A percentile compares a stretch with the other conserved stretches of the same genome.
Evolutionary conservation across 1,284 basidiomycete species (phyloP).

Genomic region (Rhodotorula sp.): DNA sequence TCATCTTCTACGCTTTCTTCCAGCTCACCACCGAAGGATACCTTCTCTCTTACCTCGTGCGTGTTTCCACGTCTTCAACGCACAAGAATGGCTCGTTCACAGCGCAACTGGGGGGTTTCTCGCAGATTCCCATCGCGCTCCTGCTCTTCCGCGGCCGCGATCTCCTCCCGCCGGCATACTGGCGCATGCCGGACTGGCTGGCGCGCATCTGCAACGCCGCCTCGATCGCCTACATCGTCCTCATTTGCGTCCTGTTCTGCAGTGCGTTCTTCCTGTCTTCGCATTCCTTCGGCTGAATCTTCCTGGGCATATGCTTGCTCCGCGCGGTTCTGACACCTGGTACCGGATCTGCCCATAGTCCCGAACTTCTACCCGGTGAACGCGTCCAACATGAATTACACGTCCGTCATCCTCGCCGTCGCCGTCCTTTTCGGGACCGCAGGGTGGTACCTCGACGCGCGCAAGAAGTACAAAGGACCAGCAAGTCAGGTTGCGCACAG

Average conservation of each 20-base stretch:
- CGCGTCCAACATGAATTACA: slow-evolving; percentile 18
- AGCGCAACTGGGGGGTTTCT: slow-evolving; percentile 10
- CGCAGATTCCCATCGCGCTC: slow-evolving; percentile 27
- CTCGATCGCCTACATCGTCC: slow-evolving; percentile 16
- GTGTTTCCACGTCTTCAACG: background rate
- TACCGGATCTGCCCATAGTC: background rate
- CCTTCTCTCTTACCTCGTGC: background rate
- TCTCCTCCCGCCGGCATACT: slow-evolving; percentile 19
- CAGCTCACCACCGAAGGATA: slow-evolving; percentile 11
- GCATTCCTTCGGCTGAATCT: background rate
- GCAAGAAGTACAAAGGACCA: slow-evolving; percentile 19
- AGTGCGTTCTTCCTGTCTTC: background rate
- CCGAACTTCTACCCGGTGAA: slow-evolving; percentile 26
- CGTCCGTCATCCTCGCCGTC: slow-evolving; percentile 13
- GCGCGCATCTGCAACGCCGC: slow-evolving; percentile 17
- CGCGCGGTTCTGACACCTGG: background rate
- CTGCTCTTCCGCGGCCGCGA: slow-evolving; percentile 25
- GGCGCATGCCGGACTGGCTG: slow-evolving; percentile 18
- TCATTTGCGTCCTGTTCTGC: slow-evolving; percentile 34
- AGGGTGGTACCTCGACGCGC: slow-evolving; percentile 23
- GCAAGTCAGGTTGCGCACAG: slow-evolving; percentile 5
- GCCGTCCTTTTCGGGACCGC: slow-evolving; percentile 7
- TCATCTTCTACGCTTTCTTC: slow-evolving; percentile 27
- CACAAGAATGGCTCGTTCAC: background rate
- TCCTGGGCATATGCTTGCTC: background rate